These are phyloP conservation scores for Xylariaceae sp. DNA, from an alignment of 2,329 filamentous ascomycete species.

Conservation along the genomic window DNA sequence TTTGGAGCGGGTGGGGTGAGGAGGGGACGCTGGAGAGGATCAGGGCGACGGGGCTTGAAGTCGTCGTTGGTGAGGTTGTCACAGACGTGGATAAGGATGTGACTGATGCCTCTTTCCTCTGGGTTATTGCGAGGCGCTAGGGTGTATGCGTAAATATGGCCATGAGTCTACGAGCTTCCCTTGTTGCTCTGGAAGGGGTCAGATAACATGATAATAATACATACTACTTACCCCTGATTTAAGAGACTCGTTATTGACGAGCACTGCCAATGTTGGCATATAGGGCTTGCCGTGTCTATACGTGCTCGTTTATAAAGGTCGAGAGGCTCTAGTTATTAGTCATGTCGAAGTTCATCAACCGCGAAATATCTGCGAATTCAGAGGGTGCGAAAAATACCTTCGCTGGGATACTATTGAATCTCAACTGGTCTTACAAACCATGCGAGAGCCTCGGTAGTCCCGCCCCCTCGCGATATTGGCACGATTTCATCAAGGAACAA, in stretches of 20 bases:
- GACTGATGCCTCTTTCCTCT: conserved; percentile 36
- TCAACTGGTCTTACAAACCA: too few species aligned
- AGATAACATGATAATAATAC: neutral
- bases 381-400: too few species aligned
- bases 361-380: neutral
- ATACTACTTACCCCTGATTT: neutral
- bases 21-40: conserved; percentile 34
- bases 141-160: neutral
- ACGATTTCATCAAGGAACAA: too few species aligned
- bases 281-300: neutral
- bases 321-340: neutral
- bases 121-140: conserved; percentile 37
- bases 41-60: conserved; percentile 33
- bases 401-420: too few species aligned
- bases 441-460: too few species aligned
- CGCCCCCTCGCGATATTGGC: too few species aligned
- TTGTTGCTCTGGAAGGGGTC: neutral
- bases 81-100: conserved; percentile 33
- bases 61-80: conserved; percentile 32
- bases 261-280: too few species aligned
- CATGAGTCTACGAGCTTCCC: neutral
- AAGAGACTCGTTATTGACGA: too few species aligned
- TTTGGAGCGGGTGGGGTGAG: conserved; percentile 40
- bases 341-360: neutral
- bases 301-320: neutral